phyloP scores from a whole-genome alignment of 441 rosid genomes.

The Erodium moschatum region DNA sequence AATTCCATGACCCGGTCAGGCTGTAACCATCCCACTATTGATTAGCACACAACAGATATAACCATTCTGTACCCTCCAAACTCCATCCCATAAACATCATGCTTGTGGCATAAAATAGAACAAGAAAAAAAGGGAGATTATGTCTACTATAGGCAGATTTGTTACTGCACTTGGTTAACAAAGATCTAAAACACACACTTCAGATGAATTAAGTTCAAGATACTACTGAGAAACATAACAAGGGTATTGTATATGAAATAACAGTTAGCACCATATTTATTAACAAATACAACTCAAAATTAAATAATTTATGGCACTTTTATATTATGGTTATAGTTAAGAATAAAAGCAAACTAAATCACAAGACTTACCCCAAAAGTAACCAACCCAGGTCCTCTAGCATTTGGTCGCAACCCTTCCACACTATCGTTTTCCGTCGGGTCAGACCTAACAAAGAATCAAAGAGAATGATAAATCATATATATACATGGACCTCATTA shows the following conservation, averaged over 20 bases:
- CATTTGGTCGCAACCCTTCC: conserved; percentile 95
- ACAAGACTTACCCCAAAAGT: conserved; percentile 77
- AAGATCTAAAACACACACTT: background rate
- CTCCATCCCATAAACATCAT: background rate
- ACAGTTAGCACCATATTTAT: too few species aligned
- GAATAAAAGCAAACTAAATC: background rate
- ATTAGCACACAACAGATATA: conserved; percentile 21
- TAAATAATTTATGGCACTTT: too few species aligned
- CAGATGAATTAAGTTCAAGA: background rate
- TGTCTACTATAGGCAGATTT: background rate
- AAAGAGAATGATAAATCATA: conserved; percentile 12
- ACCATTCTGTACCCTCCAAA: background rate
- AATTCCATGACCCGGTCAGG: conserved; percentile 99
- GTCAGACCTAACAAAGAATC: conserved; percentile 65
- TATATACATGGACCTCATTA: too few species aligned
- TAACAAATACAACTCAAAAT: background rate
- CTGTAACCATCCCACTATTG: conserved; percentile 32
- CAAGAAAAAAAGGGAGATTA: background rate
- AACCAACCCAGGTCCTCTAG: conserved; percentile 97
- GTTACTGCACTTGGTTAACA: background rate
- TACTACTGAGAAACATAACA: background rate
- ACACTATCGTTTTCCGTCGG: conserved; percentile 99
- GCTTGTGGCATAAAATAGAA: background rate
- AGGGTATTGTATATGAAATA: background rate
- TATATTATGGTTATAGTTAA: background rate